phyloP scores from a whole-genome alignment of 176 grass and related monocot species.

The Cymbopogon citratus region DNA sequence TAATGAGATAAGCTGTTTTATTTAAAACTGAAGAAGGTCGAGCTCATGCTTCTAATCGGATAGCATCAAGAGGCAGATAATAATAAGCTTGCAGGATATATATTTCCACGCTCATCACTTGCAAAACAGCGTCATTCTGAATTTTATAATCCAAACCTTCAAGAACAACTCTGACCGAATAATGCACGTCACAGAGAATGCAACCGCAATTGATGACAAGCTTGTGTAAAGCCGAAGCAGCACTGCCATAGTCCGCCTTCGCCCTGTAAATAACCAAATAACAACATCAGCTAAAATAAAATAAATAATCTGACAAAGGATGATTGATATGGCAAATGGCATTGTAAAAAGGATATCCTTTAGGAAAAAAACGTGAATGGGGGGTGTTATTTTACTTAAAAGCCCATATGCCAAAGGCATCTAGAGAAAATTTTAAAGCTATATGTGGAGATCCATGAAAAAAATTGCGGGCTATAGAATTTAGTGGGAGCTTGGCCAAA shows the following conservation, averaged over 20 bases:
- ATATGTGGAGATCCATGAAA: not conserved
- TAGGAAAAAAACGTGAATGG: not conserved
- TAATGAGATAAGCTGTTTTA: not conserved
- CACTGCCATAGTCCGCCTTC: slow-evolving; percentile 42
- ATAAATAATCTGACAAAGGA: not conserved
- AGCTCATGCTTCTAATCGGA: slow-evolving; percentile 9
- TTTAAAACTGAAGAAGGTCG: not conserved
- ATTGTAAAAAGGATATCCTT: not conserved
- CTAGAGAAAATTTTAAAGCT: not conserved
- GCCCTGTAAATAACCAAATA: slow-evolving; percentile 41
- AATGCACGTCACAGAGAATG: slow-evolving; percentile 56
- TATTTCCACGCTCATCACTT: not conserved
- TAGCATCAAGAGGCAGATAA: not conserved
- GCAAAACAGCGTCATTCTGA: not conserved
- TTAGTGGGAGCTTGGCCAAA: too few relatives aligned
- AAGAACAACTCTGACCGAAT: slow-evolving; percentile 52
- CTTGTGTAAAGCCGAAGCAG: slow-evolving; percentile 66
- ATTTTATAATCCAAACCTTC: slow-evolving; percentile 50
- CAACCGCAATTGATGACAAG: slow-evolving; percentile 71
- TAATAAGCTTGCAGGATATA: not conserved
- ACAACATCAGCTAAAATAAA: slow-evolving; percentile 16
- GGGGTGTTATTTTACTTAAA: not conserved
- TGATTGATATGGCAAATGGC: not conserved
- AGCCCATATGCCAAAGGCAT: not conserved
- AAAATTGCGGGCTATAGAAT: too few relatives aligned